phyloP scores from a whole-genome alignment of 768 basidiomycete species.

The Gelatoporia subvermispora region DNA sequence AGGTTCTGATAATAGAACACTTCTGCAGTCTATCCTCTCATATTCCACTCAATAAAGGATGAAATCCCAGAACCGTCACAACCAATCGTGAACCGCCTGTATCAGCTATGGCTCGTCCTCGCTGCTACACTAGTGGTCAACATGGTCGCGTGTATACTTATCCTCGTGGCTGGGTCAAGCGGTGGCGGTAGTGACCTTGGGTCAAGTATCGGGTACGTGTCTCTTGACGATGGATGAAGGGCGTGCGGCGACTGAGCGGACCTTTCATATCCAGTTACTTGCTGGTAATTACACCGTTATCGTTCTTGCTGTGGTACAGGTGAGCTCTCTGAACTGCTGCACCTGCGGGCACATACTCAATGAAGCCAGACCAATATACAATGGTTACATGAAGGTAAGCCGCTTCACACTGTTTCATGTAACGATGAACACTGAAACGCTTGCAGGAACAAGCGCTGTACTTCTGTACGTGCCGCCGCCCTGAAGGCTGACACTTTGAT shows the following conservation, averaged over 20 bases:
- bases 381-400: slow-evolving; percentile 91
- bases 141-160: slow-evolving; percentile 83
- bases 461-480: slow-evolving; percentile 59
- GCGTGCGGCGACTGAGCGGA: neutral
- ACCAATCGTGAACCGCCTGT: slow-evolving; percentile 78
- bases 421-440: slow-evolving; percentile 17
- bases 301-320: slow-evolving; percentile 96
- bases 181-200: slow-evolving; percentile 80
- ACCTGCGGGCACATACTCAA: slow-evolving; percentile 11
- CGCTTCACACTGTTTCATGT: slow-evolving; percentile 16
- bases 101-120: slow-evolving; percentile 92
- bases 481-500: slow-evolving; percentile 19
- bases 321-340: slow-evolving; percentile 30
- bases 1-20: neutral
- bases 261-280: slow-evolving; percentile 51
- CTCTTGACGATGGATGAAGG: slow-evolving; percentile 12
- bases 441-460: slow-evolving; percentile 86
- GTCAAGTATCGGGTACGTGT: slow-evolving; percentile 71
- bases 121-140: slow-evolving; percentile 79
- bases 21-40: slow-evolving; percentile 77
- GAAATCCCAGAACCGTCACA: slow-evolving; percentile 84
- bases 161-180: slow-evolving; percentile 70
- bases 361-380: slow-evolving; percentile 79
- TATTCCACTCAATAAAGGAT: slow-evolving; percentile 89
- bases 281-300: slow-evolving; percentile 68